Conservation (phyloP, 192 early-diverging fungal species). For the Hyaloraphidium curvatum region DNA sequence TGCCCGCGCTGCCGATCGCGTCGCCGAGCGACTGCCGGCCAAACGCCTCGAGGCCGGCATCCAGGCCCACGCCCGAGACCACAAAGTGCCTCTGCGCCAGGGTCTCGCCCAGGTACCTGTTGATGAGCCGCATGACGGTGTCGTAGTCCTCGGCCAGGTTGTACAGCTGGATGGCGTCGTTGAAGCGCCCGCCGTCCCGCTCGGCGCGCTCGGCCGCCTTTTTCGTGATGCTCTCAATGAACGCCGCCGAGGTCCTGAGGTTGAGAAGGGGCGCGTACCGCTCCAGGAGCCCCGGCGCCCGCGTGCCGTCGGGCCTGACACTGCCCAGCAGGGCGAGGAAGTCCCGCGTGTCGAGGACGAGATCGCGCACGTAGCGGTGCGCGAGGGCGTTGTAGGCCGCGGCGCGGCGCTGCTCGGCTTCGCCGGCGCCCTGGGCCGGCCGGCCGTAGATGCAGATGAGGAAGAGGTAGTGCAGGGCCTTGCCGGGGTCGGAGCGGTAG, state of each 20-base stretch:
- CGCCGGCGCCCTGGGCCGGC: background rate
- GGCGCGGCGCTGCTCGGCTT: too few relatives aligned
- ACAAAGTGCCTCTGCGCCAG: background rate
- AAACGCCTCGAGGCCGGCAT: too few relatives aligned
- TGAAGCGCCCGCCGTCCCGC: constrained; percentile 36
- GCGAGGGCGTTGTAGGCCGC: constrained; percentile 29
- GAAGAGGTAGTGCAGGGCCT: constrained; percentile 42
- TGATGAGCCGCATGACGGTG: constrained; percentile 47
- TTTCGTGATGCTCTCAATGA: constrained; percentile 39
- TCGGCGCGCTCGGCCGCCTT: constrained; percentile 50
- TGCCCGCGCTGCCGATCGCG: background rate
- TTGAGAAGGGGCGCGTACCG: constrained; percentile 39
- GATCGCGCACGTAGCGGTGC: constrained; percentile 31
- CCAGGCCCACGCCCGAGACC: background rate
- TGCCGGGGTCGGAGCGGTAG: constrained; percentile 21
- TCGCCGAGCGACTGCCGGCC: too few relatives aligned
- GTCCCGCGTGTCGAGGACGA: constrained; percentile 39
- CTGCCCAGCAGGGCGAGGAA: constrained; percentile 33
- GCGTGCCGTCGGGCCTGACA: constrained; percentile 23
- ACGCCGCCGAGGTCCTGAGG: constrained; percentile 32
- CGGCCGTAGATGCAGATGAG: constrained; percentile 32
- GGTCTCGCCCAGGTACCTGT: constrained; percentile 44
- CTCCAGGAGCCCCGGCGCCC: constrained; percentile 41
- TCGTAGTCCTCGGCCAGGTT: constrained; percentile 56
- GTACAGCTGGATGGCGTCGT: constrained; percentile 55